Evolutionary conservation across 257 asterid species (phyloP), one percentile per base, ranked within the genome.

Genomic region (Anisodus tanguticus): DNA sequence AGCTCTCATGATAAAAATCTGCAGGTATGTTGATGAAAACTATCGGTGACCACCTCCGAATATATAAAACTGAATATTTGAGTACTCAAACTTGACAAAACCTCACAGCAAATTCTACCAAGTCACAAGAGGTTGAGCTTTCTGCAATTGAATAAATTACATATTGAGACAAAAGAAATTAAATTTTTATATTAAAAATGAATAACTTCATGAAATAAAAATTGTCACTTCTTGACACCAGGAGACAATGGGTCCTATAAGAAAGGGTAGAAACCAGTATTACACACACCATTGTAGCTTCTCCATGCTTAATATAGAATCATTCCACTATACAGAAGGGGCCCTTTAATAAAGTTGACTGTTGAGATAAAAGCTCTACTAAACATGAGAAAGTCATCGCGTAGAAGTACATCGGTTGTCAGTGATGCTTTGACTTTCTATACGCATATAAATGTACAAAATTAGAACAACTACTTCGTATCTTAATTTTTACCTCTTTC

Each of bases 31-130:
- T 74, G 62, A 74, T 74, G 12, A 74, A 49, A 74, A 47, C 37
- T 45, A 71, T 71, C 58, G 4, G 8, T 71, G 80, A 71, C 80
- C 80, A 45, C 62, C 45, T 74, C 37, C n/a, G 1, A 74, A 11
- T 31, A 10, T 22, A 13, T 49, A 49, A 49, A 77, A 7, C 49
- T 13, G 49, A 74, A 49, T 49, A 77, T 77, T 77, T 54, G 63
- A 26, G 82, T 77, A 13, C 49, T 77, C 49, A 53, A 54, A 77
- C 31, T 77, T 77, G 82, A 53, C 49, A 77, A 77, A 31, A 77
- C 82, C 82, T 77, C 82, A 77, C 64, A 26, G 16, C 19, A 76
- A 31, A 47, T 76, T 76, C 49, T 51, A 76, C 12, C 47, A 77
- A 22, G 64, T 26, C 82, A 31, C 49, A 77, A 77, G 81, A 13